A percentile compares a stretch with the other conserved stretches of the same genome.
Evolutionary conservation across 805 yeast genomes (phyloP).

Genomic region (Komagataella phaffii): DNA sequence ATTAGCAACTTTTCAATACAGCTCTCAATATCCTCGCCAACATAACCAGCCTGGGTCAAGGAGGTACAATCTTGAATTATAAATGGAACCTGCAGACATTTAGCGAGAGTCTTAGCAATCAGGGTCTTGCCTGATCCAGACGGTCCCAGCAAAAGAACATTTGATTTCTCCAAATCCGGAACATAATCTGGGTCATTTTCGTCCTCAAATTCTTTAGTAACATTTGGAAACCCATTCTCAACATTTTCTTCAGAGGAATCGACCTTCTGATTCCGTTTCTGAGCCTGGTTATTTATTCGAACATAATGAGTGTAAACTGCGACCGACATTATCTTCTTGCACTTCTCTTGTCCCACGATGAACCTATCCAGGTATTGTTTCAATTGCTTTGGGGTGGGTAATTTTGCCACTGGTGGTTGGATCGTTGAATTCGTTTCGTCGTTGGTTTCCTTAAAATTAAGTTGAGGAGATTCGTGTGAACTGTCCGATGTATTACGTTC

Average conservation of each 20-base stretch:
- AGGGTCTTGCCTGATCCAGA: constrained; percentile 52
- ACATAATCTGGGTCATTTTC: constrained; percentile 15
- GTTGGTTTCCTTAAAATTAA: not conserved
- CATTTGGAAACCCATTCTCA: constrained; percentile 3
- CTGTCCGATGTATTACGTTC: not conserved
- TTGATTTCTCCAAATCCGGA: constrained; percentile 40
- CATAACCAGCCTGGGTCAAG: constrained; percentile 51
- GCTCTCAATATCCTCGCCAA: constrained; percentile 50
- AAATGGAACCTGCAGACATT: constrained; percentile 37
- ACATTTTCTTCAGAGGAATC: constrained; percentile 5
- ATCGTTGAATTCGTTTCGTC: constrained; percentile 3
- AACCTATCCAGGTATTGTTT: constrained; percentile 33
- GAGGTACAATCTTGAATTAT: constrained; percentile 51
- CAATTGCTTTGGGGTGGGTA: constrained; percentile 34
- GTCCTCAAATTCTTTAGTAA: not conserved
- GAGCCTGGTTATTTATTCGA: constrained; percentile 23
- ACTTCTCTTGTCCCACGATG: constrained; percentile 41
- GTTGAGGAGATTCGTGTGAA: not conserved
- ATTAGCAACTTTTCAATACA: constrained; percentile 39
- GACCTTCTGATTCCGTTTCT: not conserved
- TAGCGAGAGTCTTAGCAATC: constrained; percentile 40
- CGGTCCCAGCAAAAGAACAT: constrained; percentile 43
- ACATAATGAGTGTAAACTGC: constrained; percentile 48
- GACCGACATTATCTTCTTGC: constrained; percentile 45
- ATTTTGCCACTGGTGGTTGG: not conserved